These are phyloP conservation scores for Thermomucor indicae-seudaticae DNA, from an alignment of 371 early-diverging fungal species.

Conservation along the genomic window DNA sequence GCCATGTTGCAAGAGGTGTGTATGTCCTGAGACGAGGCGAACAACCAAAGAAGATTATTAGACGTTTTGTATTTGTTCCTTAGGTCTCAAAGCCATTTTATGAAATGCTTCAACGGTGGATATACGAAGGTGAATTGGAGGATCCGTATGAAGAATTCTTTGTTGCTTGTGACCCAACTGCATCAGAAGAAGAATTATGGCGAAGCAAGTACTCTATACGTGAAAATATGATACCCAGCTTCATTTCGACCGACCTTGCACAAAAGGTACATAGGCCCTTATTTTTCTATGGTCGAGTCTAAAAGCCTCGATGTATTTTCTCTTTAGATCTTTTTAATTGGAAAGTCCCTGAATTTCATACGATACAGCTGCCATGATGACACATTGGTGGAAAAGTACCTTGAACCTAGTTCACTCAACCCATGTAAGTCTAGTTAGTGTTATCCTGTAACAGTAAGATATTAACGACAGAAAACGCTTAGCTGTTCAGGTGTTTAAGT, in stretches of 20 bases:
- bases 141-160: slow-evolving; percentile 96
- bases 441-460: background rate
- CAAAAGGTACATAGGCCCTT: slow-evolving; percentile 57
- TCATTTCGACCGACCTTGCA: slow-evolving; percentile 71
- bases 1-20: slow-evolving; percentile 70
- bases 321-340: slow-evolving; percentile 79
- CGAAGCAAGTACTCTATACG: slow-evolving; percentile 68
- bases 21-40: slow-evolving; percentile 44
- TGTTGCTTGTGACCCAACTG: slow-evolving; percentile 55
- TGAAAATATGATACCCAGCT: slow-evolving; percentile 81
- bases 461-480: background rate
- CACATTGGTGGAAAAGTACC: slow-evolving; percentile 23
- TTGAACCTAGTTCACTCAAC: background rate
- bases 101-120: slow-evolving; percentile 88
- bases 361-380: slow-evolving; percentile 80
- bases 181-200: slow-evolving; percentile 77
- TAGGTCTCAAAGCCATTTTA: slow-evolving; percentile 85
- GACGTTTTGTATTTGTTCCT: too few relatives aligned
- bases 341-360: slow-evolving; percentile 92
- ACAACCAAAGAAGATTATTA: background rate
- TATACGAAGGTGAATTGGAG: slow-evolving; percentile 90
- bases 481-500: slow-evolving; percentile 47
- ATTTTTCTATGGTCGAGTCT: background rate
- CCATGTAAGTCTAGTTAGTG: background rate
- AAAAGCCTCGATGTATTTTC: background rate